Base-by-base conservation (phyloP, 129 eudicot species). In the Chrysanthemum seticuspe region DNA sequence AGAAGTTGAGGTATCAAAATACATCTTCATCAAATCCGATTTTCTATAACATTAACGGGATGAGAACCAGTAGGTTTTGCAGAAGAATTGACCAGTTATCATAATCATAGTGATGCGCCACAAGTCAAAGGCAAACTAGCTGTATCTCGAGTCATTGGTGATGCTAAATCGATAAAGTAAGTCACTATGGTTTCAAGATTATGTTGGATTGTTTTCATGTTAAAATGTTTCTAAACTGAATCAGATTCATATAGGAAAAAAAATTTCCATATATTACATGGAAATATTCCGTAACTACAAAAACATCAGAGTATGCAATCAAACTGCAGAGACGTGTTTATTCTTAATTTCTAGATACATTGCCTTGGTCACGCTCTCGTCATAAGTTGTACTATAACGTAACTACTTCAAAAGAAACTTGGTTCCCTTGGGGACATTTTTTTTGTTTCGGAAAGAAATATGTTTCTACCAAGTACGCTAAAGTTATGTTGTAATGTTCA, bases 81-180 rank as follows among this genome's bases (percentile, higher is more conserved):
- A 10, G 86, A 79, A 67, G 87, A 90, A 58, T 71, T 87, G 71
- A 90, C 90, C 12, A 72, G 52, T 74, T 87, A 90, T 75, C 96
- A 87, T 77, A 85, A 85, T 79, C 90, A 18, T 34, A 76, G 76
- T 80, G 85, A 85, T 14, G 85, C 87, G 36, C 90, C 96, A 50
- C 84, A 88, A 34, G 93, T 90, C 70, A 90, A 85, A 25, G 96
- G 96, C 36, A 54, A 80, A 18, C 79, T 85, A 61, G 85, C 93
- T 16, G 74, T 87, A 18, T 83, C 96, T 55, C 84, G 96, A 63
- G 76, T 93, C 60, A 83, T 90, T 52, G 96, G 96, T 29, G 96
- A 90, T 57, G 66, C 85, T 44, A 53, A 62, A 45, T 79, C 87
- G 13, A 87, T 80, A 76, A 85, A 90, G 96, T 87, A 64, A 19